These are phyloP conservation scores for Neofusicoccum kwambonambiense DNA, from an alignment of 2,329 filamentous ascomycete species.

Conservation along the genomic window DNA sequence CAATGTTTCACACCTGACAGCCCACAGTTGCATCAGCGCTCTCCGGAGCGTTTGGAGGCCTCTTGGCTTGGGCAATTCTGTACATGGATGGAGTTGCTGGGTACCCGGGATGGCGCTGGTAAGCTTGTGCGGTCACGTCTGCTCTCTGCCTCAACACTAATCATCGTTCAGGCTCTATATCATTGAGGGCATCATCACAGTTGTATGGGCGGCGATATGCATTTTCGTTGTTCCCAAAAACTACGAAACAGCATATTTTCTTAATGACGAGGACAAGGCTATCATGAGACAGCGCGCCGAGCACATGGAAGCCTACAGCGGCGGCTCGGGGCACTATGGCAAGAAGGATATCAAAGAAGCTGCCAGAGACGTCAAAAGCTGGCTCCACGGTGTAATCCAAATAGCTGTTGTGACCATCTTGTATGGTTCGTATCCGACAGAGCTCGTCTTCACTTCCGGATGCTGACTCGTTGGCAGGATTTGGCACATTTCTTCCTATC, in stretches of 20 bases:
- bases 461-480: constrained; percentile 24
- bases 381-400: constrained; percentile 37
- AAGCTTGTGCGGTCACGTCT: neutral
- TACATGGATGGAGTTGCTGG: constrained; percentile 30
- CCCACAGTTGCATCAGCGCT: constrained; percentile 25
- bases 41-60: constrained; percentile 29
- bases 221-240: constrained; percentile 33
- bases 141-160: neutral
- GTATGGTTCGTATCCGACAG: constrained; percentile 27
- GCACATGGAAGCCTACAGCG: constrained; percentile 31
- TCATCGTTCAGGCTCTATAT: constrained; percentile 28
- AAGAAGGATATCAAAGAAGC: constrained; percentile 33
- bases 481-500: constrained; percentile 44
- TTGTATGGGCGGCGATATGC: constrained; percentile 29
- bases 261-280: constrained; percentile 30
- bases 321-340: constrained; percentile 29
- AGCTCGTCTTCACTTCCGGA: neutral
- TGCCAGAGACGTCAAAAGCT: constrained; percentile 33
- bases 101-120: constrained; percentile 31
- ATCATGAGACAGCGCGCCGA: constrained; percentile 35
- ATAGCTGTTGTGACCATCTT: constrained; percentile 42
- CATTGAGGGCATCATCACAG: constrained; percentile 32
- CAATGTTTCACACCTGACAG: neutral
- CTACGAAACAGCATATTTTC: constrained; percentile 35
- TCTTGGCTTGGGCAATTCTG: constrained; percentile 31